A percentile compares a stretch with the other conserved stretches of the same genome.
Conservation (phyloP, 495 filamentous ascomycete genomes). For the Thermothielavioides terrestris region DNA sequence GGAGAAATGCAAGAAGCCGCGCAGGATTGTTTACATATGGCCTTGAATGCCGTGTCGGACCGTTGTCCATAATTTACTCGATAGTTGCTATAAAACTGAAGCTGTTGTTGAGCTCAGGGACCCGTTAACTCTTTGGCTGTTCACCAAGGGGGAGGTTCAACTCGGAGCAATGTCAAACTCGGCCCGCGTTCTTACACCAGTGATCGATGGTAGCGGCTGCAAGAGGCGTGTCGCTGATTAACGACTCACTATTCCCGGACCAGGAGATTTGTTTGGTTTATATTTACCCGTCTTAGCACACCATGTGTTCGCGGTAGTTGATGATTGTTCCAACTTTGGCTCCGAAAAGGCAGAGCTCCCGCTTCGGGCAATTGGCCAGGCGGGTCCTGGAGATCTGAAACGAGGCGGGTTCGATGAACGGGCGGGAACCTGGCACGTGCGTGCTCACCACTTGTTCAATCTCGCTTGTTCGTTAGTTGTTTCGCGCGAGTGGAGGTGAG, state of each 20-base stretch:
- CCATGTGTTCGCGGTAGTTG: not conserved
- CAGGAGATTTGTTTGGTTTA: not conserved
- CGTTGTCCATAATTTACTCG: too few relatives aligned
- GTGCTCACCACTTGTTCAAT: not conserved
- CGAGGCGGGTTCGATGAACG: constrained; percentile 5
- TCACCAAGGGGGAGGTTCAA: too few relatives aligned
- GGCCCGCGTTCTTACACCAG: too few relatives aligned
- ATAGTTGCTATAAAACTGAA: too few relatives aligned
- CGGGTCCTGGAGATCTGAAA: constrained; percentile 14
- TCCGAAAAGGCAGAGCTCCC: too few relatives aligned
- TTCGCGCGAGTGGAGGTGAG: too few relatives aligned
- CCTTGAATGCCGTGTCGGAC: too few relatives aligned
- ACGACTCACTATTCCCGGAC: not conserved
- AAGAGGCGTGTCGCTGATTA: too few relatives aligned
- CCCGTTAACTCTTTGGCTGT: too few relatives aligned
- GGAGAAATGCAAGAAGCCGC: not conserved
- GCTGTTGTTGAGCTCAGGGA: too few relatives aligned
- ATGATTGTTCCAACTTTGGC: not conserved
- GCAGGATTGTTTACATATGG: not conserved
- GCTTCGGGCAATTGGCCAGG: not conserved
- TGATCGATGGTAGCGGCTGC: too few relatives aligned
- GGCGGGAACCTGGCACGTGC: constrained; percentile 6
- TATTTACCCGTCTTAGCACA: not conserved
- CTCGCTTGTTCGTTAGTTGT: constrained; percentile 13
- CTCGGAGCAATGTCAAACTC: too few relatives aligned